Evolutionary conservation across 225 moss, liverwort and hornwort species (phyloP).

Genomic region (Neckera pumila): DNA sequence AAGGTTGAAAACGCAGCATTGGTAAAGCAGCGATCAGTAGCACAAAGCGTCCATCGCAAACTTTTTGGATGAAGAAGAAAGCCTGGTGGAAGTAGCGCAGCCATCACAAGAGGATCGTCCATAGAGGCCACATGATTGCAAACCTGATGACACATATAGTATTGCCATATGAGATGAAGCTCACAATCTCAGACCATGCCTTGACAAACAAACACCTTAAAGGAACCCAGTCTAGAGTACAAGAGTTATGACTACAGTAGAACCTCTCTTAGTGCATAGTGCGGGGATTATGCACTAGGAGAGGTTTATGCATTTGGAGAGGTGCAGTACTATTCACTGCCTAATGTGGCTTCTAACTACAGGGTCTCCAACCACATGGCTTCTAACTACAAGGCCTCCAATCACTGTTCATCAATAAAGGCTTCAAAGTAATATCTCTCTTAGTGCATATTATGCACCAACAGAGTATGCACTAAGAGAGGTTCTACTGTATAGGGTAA

Average conservation of each 20-base stretch:
- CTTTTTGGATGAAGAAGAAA: slow-evolving; percentile 61
- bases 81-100: slow-evolving; percentile 65
- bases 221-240: neutral
- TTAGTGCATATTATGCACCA: no score
- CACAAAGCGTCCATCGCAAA: slow-evolving; percentile 94
- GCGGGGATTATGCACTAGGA: no score
- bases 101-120: slow-evolving; percentile 97
- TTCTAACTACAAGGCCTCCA: no score
- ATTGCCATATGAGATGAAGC: neutral
- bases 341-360: no score
- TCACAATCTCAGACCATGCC: neutral
- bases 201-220: neutral
- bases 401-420: no score
- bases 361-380: no score
- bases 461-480: no score
- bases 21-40: slow-evolving; percentile 85
- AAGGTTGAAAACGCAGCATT: slow-evolving; percentile 80
- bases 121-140: slow-evolving; percentile 91
- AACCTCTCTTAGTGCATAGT: no score
- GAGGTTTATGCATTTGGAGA: no score
- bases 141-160: slow-evolving; percentile 41
- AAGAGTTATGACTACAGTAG: neutral
- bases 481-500: no score
- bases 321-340: no score
- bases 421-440: no score